Evolutionary conservation across 768 basidiomycete genomes (phyloP), one percentile per base, ranked within the genome.

Genomic region (Pholiota microspora): DNA sequence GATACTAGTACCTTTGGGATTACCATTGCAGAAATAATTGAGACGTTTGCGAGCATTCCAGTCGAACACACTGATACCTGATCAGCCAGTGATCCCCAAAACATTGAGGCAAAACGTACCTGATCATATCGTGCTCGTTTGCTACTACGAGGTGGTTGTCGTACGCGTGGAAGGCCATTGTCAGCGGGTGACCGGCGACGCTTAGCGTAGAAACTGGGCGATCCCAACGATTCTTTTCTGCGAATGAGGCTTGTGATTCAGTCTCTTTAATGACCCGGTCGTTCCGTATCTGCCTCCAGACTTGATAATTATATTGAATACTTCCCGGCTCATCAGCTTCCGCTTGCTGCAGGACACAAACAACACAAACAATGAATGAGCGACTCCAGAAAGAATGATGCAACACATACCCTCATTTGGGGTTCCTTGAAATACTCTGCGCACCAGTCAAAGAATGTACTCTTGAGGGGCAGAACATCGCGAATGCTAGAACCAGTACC

Each of bases 361-460:
- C 55, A 65, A 55, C 49, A 63, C 32, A 2, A 28, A 42, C 36
- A 18, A 42, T 7, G 40, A 23, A 10, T 16, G n/a, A 23, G 16
- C 2, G 21, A 42, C n/a, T n/a, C n/a, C n/a, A 18, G 16, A 42
- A 23, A 23, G 0, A 42, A 42, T 2, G 21, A 0, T n/a, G n/a
- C n/a, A n/a, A n/a, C 21, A 62, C 84, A 64, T 67, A 96, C 94
- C 78, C 93, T 87, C 96, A 99, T 98, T 69, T 99, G 97, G 2
- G 96, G 94, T 68, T 98, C 95, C 58, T 89, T 94, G 75, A 98
- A 99, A 68, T 98, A 98, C 66, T 98, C 95, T 64, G 85, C 83
- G 56, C 94, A 94, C 92, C 94, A 98, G 65, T 98, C 96, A 66
- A 88, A 99, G 73, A 92, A 96, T 7, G 83, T 78, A 65, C 93